Evolutionary conservation across 2,329 filamentous ascomycete genomes (phyloP).

Genomic region (Madurella fahalii): DNA sequence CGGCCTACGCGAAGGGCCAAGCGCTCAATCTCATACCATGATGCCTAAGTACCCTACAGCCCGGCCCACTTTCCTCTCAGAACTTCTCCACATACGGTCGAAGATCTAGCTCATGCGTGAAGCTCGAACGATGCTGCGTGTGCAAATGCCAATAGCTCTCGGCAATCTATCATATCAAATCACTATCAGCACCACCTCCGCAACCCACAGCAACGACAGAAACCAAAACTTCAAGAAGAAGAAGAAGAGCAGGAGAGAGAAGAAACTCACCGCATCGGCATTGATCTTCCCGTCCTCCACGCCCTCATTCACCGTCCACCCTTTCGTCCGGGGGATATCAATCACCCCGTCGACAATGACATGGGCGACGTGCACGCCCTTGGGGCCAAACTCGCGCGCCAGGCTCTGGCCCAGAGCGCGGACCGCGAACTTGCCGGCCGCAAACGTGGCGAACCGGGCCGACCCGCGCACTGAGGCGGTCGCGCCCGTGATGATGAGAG

Average conservation of each 20-base stretch:
- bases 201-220: neutral
- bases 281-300: conserved; percentile 61
- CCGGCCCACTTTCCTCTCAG: conserved; percentile 42
- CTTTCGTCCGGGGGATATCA: conserved; percentile 69
- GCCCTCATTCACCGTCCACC: conserved; percentile 41
- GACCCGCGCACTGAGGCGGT: conserved; percentile 75
- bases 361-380: conserved; percentile 80
- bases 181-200: neutral
- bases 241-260: neutral
- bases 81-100: conserved; percentile 82
- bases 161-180: conserved; percentile 59
- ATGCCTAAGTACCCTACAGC: neutral
- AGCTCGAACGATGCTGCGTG: conserved; percentile 71
- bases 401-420: conserved; percentile 71
- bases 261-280: conserved; percentile 63
- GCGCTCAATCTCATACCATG: too few relatives aligned
- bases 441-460: conserved; percentile 66
- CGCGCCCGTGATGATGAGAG: conserved; percentile 81
- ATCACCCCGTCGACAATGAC: conserved; percentile 82
- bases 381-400: conserved; percentile 77
- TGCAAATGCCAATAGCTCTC: conserved; percentile 83
- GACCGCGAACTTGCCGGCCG: conserved; percentile 74
- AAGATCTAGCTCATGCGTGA: conserved; percentile 78
- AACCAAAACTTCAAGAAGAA: neutral
- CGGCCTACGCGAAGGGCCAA: too few relatives aligned